Conservation (phyloP, 2,329 filamentous ascomycete genomes). For the Alternaria novae-zelandiae region DNA sequence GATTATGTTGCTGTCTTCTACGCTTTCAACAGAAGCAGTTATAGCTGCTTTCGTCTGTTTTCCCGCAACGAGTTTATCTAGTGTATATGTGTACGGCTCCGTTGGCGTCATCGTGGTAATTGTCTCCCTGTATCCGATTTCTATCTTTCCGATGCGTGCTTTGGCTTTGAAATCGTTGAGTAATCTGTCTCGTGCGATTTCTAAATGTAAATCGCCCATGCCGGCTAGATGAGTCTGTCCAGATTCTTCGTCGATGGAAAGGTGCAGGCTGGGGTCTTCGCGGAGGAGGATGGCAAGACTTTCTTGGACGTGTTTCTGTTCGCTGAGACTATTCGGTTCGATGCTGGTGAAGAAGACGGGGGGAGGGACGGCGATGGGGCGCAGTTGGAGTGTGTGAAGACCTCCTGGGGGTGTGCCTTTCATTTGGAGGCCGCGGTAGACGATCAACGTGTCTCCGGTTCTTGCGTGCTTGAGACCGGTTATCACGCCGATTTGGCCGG, state of each 20-base stretch:
- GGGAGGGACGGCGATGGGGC: conserved; percentile 86
- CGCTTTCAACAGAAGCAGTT: conserved; percentile 69
- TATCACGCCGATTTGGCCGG: conserved; percentile 93
- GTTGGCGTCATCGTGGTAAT: conserved; percentile 62
- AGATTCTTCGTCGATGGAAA: conserved; percentile 84
- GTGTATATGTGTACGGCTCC: conserved; percentile 64
- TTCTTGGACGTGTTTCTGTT: conserved; percentile 79
- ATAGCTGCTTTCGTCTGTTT: conserved; percentile 81
- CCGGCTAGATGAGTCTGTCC: conserved; percentile 93
- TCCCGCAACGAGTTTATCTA: conserved; percentile 81
- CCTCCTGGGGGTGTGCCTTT: conserved; percentile 70
- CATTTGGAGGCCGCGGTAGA: conserved; percentile 67
- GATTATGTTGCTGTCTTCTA: conserved; percentile 46
- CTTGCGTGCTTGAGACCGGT: conserved; percentile 88
- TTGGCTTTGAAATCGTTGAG: conserved; percentile 88
- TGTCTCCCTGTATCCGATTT: conserved; percentile 93
- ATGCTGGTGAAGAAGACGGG: conserved; percentile 97
- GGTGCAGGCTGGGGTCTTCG: conserved; percentile 90
- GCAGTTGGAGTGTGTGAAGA: conserved; percentile 78
- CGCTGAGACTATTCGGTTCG: conserved; percentile 77
- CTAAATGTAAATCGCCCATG: conserved; percentile 95
- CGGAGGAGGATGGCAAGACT: conserved; percentile 79
- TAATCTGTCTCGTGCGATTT: conserved; percentile 87
- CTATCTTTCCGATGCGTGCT: conserved; percentile 84
- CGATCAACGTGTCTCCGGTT: conserved; percentile 89